Base-by-base conservation (phyloP, 495 filamentous ascomycete genomes). In the Penicillium angulare region DNA sequence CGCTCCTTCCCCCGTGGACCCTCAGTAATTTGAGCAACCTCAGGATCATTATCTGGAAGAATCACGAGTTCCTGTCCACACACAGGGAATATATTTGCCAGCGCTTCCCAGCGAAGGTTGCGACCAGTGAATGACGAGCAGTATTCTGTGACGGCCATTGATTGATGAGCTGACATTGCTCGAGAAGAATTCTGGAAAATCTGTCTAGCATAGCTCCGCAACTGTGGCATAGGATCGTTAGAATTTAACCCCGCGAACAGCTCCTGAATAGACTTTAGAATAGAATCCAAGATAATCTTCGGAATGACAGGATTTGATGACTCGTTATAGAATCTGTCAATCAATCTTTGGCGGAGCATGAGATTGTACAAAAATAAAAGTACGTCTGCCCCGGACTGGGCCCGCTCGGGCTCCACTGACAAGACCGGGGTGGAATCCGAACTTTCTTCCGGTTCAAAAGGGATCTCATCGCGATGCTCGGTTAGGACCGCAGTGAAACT, bases 91-190 rank as follows among this genome's bases (percentile, higher is more conserved):
- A 86, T 61, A 27, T 78, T 61, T 0, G 77, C 83, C 3, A 84
- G 55, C 3, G 78, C 62, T 60, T 86, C 83, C 82, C 83, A 87
- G 8, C 83, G 77, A 21, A 81, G 60, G 36, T 76, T 74, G 10
- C 59, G 55, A 0, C 79, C 83, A 0, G 75, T 79, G 27, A 80
- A 82, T 3, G 59, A 69, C 12, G 35, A 64, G 46, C 54, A 70
- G 52, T 62, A 77, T 38, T 68, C 73, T 24, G 60, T 45, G 2
- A 65, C 50, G 0, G 65, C 68, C 67, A 72, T 72, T 0, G 56
- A 47, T n/a, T 47, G 46, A 29, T 69, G 57, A 0, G 56, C 55
- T 3, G 39, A 44, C 49, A 75, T 55, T 7, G 63, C 57, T 1
- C 60, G 51, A 4, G 64, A 68, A 6, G 72, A 63, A 38, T 68